phyloP scores from a whole-genome alignment of 2,329 filamentous ascomycete genomes.

The Mycocentrospora acerina region DNA sequence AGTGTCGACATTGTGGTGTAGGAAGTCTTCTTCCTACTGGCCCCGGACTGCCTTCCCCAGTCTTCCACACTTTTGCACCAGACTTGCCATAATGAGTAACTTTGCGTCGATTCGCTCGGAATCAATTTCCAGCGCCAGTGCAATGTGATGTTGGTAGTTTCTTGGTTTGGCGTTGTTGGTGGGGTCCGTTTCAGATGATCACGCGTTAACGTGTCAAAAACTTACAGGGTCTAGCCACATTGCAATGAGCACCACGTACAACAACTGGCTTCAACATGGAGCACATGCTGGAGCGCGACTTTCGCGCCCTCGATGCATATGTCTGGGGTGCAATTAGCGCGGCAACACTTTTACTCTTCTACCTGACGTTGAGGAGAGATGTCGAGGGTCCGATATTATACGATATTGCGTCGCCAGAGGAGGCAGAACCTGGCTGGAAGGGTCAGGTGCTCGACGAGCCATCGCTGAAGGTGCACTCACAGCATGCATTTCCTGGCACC shows the following conservation, averaged over 20 bases:
- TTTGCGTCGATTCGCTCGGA: no score
- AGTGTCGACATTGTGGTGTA: no score
- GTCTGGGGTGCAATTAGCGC: constrained; percentile 23
- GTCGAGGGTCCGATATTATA: constrained; percentile 57
- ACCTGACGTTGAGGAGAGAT: constrained; percentile 27
- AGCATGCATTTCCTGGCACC: not conserved
- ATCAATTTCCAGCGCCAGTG: no score
- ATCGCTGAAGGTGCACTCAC: constrained; percentile 56
- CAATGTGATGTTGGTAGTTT: no score
- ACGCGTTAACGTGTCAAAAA: constrained; percentile 14
- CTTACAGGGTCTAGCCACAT: constrained; percentile 10
- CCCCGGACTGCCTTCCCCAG: no score
- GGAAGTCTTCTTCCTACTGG: no score
- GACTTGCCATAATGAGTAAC: no score
- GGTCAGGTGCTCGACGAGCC: constrained; percentile 61
- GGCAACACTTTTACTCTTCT: constrained; percentile 24
- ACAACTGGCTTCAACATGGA: constrained; percentile 25
- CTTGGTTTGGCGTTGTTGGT: no score
- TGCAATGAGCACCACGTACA: constrained; percentile 1
- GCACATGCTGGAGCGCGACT: constrained; percentile 27
- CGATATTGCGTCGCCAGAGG: constrained; percentile 62
- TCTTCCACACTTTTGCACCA: no score
- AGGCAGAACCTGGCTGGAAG: constrained; percentile 56
- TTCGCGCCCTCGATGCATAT: constrained; percentile 10
- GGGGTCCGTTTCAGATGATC: constrained; percentile 13